These are phyloP conservation scores for Theobroma grandiflorum DNA, from an alignment of 441 rosid genomes.

Conservation along the genomic window DNA sequence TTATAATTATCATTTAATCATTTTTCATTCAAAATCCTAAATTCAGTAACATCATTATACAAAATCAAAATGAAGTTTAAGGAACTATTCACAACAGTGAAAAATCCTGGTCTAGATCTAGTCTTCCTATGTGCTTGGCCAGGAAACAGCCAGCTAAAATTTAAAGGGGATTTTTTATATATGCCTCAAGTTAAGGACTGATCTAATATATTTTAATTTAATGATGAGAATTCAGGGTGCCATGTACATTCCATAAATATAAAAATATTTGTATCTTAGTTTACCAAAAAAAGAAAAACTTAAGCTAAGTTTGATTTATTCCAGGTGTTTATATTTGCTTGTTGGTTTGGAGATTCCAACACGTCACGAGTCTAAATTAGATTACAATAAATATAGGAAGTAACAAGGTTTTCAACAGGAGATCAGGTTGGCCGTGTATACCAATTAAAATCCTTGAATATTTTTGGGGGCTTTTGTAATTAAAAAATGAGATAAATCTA, in stretches of 20 bases:
- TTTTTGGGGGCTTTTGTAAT: too few species aligned
- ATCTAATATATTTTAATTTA: neutral
- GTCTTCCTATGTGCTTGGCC: too few species aligned
- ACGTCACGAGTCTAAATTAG: neutral
- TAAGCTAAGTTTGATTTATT: neutral
- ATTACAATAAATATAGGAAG: neutral
- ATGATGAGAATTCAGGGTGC: constrained; percentile 1
- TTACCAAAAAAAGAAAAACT: neutral
- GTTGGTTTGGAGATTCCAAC: neutral
- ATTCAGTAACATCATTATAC: too few species aligned
- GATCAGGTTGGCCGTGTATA: too few species aligned
- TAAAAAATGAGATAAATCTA: too few species aligned
- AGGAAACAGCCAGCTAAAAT: too few species aligned
- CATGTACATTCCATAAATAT: neutral
- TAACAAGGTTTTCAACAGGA: too few species aligned
- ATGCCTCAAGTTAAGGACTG: neutral
- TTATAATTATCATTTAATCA: too few species aligned
- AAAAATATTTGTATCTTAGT: neutral
- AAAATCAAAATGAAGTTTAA: neutral
- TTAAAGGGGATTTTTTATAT: neutral
- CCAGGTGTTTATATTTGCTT: neutral
- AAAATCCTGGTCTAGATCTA: too few species aligned
- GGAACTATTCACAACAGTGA: neutral
- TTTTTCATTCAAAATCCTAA: too few species aligned
- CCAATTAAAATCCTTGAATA: too few species aligned